Conservation (phyloP, 192 early-diverging fungal species). For the Allomyces macrogynus region DNA sequence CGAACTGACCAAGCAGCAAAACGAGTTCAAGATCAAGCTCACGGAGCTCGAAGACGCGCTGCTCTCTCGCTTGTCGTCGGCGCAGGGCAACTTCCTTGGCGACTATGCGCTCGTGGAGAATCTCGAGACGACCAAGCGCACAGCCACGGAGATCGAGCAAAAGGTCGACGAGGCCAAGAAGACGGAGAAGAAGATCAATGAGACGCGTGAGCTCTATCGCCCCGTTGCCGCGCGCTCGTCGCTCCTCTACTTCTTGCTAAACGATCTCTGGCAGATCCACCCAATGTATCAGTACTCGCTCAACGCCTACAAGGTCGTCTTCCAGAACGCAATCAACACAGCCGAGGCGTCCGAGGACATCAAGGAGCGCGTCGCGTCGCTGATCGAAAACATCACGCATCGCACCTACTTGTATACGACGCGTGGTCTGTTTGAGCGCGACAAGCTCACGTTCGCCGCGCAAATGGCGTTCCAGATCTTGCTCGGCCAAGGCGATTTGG, state of each 20-base stretch:
- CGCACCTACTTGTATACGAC: slow-evolving; percentile 61
- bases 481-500: neutral
- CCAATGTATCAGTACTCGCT: slow-evolving; percentile 98
- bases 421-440: slow-evolving; percentile 66
- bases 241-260: slow-evolving; percentile 86
- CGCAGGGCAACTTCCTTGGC: slow-evolving; percentile 91
- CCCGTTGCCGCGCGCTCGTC: slow-evolving; percentile 79
- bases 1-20: slow-evolving; percentile 82
- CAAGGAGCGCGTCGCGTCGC: slow-evolving; percentile 43
- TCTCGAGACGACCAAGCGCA: slow-evolving; percentile 83
- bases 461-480: slow-evolving; percentile 55
- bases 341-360: slow-evolving; percentile 43
- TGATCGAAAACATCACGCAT: slow-evolving; percentile 64
- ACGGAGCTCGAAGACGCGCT: slow-evolving; percentile 83
- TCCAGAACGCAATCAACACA: slow-evolving; percentile 52
- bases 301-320: slow-evolving; percentile 84
- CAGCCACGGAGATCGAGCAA: slow-evolving; percentile 79
- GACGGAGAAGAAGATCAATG: slow-evolving; percentile 84
- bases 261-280: slow-evolving; percentile 69
- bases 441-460: slow-evolving; percentile 69
- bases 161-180: slow-evolving; percentile 87
- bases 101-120: slow-evolving; percentile 86
- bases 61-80: slow-evolving; percentile 75
- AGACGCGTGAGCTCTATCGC: slow-evolving; percentile 68
- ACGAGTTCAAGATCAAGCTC: slow-evolving; percentile 84